Conservation (phyloP, 805 yeast genomes). For the Phaffomyces opuntiae region DNA sequence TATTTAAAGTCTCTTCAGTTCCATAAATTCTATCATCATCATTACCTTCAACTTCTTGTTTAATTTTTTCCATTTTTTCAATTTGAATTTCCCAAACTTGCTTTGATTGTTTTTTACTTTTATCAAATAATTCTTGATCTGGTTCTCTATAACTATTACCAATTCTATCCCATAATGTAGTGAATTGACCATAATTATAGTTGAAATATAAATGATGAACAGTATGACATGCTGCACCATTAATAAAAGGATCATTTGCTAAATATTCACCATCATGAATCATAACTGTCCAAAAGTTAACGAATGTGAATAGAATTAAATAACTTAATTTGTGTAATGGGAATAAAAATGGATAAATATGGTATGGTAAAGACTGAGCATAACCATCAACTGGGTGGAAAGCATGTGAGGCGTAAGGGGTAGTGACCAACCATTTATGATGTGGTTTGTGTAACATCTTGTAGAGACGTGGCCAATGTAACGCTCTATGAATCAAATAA, state of each 20-base stretch:
- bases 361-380: constrained; percentile 89
- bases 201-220: constrained; percentile 95
- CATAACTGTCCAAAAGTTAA: constrained; percentile 97
- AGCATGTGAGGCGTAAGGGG: constrained; percentile 97
- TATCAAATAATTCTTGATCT: constrained; percentile 76
- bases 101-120: constrained; percentile 46
- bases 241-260: constrained; percentile 87
- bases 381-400: constrained; percentile 98
- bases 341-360: constrained; percentile 82
- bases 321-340: constrained; percentile 88
- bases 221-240: constrained; percentile 98
- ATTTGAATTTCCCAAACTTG: constrained; percentile 67
- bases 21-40: constrained; percentile 70
- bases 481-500: constrained; percentile 84
- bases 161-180: constrained; percentile 95
- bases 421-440: constrained; percentile 98
- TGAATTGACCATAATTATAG: constrained; percentile 97
- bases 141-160: constrained; percentile 93
- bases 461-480: constrained; percentile 90
- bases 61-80: constrained; percentile 69
- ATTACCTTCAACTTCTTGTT: constrained; percentile 73
- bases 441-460: constrained; percentile 90
- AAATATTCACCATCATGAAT: constrained; percentile 96
- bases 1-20: constrained; percentile 30
- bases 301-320: constrained; percentile 76